Evolutionary conservation across 345 rosid species (phyloP).

Genomic region (Populus pruinosa): DNA sequence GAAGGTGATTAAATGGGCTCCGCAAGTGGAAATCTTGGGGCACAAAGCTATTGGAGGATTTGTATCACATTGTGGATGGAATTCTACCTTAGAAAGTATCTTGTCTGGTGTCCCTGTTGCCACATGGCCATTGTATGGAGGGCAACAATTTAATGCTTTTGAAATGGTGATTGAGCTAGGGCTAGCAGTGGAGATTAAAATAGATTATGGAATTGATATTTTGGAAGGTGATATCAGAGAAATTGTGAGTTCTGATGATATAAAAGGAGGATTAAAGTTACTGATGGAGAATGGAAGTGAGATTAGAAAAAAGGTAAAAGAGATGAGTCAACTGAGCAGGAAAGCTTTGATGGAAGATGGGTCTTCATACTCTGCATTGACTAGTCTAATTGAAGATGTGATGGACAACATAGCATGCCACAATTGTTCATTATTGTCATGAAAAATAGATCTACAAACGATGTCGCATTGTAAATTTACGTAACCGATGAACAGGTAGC

Average conservation of each 20-base stretch:
- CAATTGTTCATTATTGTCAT: too few relatives aligned
- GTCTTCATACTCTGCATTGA: background rate
- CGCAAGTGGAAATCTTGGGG: background rate
- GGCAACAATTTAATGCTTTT: slow-evolving; percentile 7
- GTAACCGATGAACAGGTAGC: too few relatives aligned
- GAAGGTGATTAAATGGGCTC: slow-evolving; percentile 12
- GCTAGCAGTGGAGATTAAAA: background rate
- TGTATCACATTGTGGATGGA: slow-evolving; percentile 16
- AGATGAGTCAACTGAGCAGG: slow-evolving; percentile 4
- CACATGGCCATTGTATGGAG: slow-evolving; percentile 4
- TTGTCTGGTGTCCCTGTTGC: slow-evolving; percentile 12
- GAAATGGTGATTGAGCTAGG: background rate
- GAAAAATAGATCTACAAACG: too few relatives aligned
- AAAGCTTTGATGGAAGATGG: background rate
- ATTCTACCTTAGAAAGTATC: background rate
- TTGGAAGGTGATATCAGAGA: background rate
- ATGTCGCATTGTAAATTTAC: too few relatives aligned
- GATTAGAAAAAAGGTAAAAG: background rate
- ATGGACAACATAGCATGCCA: background rate
- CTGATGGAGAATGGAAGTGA: background rate
- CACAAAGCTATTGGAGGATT: slow-evolving; percentile 9
- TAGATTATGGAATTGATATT: background rate
- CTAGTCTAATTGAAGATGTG: background rate
- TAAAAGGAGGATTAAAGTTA: background rate
- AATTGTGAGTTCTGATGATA: background rate